Evolutionary conservation across 345 rosid species (phyloP).

Genomic region (Populus deltoides): DNA sequence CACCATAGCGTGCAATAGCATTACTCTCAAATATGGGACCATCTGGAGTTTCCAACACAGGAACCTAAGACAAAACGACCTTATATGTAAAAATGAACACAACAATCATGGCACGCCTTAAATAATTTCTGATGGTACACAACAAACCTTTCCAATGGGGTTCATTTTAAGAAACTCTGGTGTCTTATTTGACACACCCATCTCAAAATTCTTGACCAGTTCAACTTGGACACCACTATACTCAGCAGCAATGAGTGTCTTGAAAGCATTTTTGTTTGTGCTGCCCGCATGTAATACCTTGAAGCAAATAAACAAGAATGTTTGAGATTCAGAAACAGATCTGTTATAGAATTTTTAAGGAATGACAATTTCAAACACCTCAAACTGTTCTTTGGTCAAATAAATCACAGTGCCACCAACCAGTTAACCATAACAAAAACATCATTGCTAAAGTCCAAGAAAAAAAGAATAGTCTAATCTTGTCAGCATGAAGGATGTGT

Average conservation of each 20-base stretch:
- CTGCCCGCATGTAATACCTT: conserved; percentile 59
- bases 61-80: conserved; percentile 48
- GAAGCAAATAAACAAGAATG: neutral
- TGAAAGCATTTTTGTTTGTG: conserved; percentile 58
- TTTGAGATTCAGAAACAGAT: too few relatives aligned
- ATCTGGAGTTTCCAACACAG: conserved; percentile 90
- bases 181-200: conserved; percentile 79
- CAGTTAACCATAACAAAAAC: too few relatives aligned
- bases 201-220: conserved; percentile 53
- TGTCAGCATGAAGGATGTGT: too few relatives aligned
- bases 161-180: conserved; percentile 83
- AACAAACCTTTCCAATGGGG: conserved; percentile 81
- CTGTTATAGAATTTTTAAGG: too few relatives aligned
- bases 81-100: neutral
- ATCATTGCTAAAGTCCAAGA: too few relatives aligned
- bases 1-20: conserved; percentile 90
- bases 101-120: neutral
- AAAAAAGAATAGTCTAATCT: too few relatives aligned
- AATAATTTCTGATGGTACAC: neutral
- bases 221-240: conserved; percentile 67
- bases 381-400: too few relatives aligned
- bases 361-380: neutral
- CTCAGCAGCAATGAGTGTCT: conserved; percentile 79
- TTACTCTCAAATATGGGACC: conserved; percentile 92
- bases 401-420: too few relatives aligned